Evolutionary conservation across 208 protist species (phyloP).

Genomic region (Trichomonas tenax): DNA sequence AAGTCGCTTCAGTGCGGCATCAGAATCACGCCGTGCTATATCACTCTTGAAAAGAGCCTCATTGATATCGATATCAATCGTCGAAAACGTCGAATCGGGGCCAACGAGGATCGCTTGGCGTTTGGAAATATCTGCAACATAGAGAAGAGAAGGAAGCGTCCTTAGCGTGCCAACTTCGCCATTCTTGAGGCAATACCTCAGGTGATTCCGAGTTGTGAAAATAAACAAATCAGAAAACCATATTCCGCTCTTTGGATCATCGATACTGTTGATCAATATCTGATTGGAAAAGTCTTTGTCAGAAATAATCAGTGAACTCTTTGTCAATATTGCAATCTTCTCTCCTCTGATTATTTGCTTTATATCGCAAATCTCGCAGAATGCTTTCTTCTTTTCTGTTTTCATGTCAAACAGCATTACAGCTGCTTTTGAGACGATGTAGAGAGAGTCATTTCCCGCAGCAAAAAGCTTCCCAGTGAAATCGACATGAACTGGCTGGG

Average conservation of each 20-base stretch:
- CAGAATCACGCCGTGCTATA: not conserved
- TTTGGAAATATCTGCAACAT: not conserved
- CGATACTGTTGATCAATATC: slow-evolving; percentile 67
- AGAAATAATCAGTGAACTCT: slow-evolving; percentile 63
- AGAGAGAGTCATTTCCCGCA: not conserved
- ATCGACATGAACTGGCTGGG: not conserved
- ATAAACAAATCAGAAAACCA: slow-evolving; percentile 66
- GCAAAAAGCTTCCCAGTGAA: not conserved
- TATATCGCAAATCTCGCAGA: slow-evolving; percentile 40
- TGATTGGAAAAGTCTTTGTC: slow-evolving; percentile 66
- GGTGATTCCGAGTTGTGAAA: slow-evolving; percentile 87
- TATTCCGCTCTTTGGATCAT: slow-evolving; percentile 74
- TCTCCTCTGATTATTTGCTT: slow-evolving; percentile 71
- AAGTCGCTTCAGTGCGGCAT: not conserved
- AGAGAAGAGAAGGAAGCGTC: not conserved
- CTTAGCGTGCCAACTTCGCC: not conserved
- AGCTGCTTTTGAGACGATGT: not conserved
- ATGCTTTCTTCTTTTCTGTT: slow-evolving; percentile 55
- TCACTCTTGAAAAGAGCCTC: not conserved
- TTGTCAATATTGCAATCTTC: slow-evolving; percentile 70
- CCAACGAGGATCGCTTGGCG: not conserved
- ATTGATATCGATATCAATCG: not conserved
- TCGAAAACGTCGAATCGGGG: not conserved
- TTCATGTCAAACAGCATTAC: slow-evolving; percentile 71
- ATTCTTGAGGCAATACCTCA: slow-evolving; percentile 72